Conservation (phyloP, 345 rosid species). For the Sonneratia alba region DNA sequence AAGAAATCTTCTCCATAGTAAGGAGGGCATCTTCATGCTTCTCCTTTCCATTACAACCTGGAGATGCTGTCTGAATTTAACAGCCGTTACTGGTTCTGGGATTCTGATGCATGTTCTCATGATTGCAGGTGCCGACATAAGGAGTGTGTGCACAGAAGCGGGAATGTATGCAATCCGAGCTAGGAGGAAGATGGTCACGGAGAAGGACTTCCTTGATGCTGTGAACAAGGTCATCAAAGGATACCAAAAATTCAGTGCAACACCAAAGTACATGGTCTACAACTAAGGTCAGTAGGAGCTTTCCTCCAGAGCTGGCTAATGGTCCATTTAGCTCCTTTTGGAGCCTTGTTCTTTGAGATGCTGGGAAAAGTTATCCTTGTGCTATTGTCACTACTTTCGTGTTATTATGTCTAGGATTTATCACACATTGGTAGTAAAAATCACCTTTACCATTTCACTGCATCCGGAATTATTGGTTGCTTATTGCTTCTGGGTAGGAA, state of each 20-base stretch:
- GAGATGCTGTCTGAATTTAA: background rate
- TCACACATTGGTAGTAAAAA: background rate
- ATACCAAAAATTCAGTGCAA: slow-evolving; percentile 90
- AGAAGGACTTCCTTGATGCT: slow-evolving; percentile 94
- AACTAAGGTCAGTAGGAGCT: slow-evolving; percentile 19
- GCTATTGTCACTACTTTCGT: background rate
- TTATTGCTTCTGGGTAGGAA: background rate
- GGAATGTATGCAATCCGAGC: slow-evolving; percentile 94
- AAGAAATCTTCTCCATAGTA: no score
- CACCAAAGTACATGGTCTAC: slow-evolving; percentile 93
- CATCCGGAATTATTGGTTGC: background rate
- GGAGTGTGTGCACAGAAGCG: slow-evolving; percentile 96
- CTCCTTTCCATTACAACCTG: background rate
- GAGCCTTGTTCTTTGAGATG: no score
- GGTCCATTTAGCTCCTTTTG: no score
- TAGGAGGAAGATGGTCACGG: slow-evolving; percentile 84
- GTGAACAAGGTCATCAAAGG: slow-evolving; percentile 96
- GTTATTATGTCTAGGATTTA: background rate
- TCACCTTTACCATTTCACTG: background rate
- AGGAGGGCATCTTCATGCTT: no score
- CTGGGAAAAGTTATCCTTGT: no score
- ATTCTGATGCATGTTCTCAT: slow-evolving; percentile 3
- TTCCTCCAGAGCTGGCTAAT: no score
- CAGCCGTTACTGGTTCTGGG: background rate
- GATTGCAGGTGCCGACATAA: slow-evolving; percentile 75